Evolutionary conservation across 179 eudicot species (phyloP).

Genomic region (Gypsophila paniculata): DNA sequence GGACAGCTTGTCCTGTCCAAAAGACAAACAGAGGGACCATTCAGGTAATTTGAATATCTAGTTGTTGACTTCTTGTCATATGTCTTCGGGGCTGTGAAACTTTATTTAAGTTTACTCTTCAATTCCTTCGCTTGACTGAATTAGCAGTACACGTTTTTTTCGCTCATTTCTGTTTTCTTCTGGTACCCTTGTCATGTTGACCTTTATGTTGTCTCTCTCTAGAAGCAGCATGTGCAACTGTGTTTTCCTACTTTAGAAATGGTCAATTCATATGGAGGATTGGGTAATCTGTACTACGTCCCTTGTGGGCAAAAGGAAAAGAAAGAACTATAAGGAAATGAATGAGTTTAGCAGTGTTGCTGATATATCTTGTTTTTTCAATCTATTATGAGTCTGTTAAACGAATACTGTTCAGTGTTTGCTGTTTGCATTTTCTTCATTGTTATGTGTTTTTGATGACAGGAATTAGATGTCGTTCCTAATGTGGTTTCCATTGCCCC

Average conservation of each 20-base stretch:
- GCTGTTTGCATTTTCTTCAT: background rate
- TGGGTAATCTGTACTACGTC: background rate
- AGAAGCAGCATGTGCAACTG: no score
- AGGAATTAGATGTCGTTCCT: conserved; percentile 38
- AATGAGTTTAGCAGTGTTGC: background rate
- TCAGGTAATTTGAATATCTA: conserved; percentile 24
- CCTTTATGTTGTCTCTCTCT: no score
- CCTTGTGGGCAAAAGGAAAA: background rate
- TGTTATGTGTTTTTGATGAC: conserved; percentile 22
- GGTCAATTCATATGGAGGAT: no score
- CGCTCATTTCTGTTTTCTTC: no score
- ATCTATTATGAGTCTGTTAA: background rate
- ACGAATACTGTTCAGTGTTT: background rate
- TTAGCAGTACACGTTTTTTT: no score
- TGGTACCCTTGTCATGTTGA: no score
- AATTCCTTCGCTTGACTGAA: background rate
- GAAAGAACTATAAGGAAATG: background rate
- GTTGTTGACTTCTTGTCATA: background rate
- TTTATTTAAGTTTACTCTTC: background rate
- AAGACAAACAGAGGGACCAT: conserved; percentile 22
- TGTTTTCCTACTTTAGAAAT: no score
- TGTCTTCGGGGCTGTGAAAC: background rate
- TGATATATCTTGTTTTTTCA: background rate
- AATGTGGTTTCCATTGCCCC: conserved; percentile 25
- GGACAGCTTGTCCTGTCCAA: conserved; percentile 16